Percentiles rank a stretch among this genome's conserved stretches.
These are phyloP conservation scores for Talaromyces adpressus DNA, from an alignment of 495 filamentous ascomycete species.

Conservation along the genomic window DNA sequence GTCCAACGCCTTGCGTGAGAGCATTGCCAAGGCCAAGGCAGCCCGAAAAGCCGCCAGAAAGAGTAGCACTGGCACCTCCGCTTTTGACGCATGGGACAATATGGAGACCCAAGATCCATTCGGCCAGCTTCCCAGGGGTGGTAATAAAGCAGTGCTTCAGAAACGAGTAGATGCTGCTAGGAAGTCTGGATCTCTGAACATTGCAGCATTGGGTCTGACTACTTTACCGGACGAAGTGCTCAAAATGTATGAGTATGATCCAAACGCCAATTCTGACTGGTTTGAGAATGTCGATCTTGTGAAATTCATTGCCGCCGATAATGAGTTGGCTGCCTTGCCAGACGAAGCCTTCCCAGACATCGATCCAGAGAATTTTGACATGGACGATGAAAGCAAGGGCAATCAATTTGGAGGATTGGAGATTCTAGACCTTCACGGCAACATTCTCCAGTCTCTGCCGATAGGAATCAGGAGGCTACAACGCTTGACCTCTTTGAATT, in stretches of 20 bases:
- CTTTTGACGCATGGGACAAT: conserved; percentile 30
- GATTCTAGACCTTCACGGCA: conserved; percentile 78
- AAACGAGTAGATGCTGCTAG: conserved; percentile 72
- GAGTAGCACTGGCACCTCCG: conserved; percentile 20
- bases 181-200: conserved; percentile 78
- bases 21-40: conserved; percentile 90
- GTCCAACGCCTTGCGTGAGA: conserved; percentile 76
- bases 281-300: conserved; percentile 92
- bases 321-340: conserved; percentile 69
- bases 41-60: conserved; percentile 57
- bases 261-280: conserved; percentile 62
- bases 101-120: conserved; percentile 59
- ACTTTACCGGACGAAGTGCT: conserved; percentile 78
- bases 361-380: conserved; percentile 44
- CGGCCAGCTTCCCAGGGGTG: conserved; percentile 53
- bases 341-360: conserved; percentile 73
- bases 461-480: conserved; percentile 66
- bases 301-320: conserved; percentile 83
- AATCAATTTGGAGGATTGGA: conserved; percentile 82
- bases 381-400: conserved; percentile 57
- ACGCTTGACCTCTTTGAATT: conserved; percentile 69
- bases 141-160: conserved; percentile 56
- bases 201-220: conserved; percentile 74
- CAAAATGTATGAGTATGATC: conserved; percentile 77
- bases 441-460: conserved; percentile 64